Percentiles rank a stretch among this genome's conserved stretches.
Conservation (phyloP, 345 rosid species). For the Raphanus raphanistrum region DNA sequence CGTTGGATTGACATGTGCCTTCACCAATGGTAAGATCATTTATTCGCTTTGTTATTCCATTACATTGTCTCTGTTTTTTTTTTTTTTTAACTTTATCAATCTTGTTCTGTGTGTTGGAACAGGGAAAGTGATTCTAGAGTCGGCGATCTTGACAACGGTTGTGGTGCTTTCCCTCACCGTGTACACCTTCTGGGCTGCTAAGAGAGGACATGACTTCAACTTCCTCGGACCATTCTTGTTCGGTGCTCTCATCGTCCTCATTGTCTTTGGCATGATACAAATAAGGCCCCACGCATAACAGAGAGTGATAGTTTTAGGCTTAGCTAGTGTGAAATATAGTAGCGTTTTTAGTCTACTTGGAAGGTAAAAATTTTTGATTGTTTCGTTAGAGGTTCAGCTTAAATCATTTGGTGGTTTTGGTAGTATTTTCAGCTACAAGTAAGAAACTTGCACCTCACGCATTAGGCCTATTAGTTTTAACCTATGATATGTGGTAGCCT, state of each 20-base stretch:
- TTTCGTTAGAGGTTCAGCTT: no score
- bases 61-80: no score
- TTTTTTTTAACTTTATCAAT: no score
- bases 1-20: constrained; percentile 76
- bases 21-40: constrained; percentile 67
- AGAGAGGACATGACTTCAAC: no score
- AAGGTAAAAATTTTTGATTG: no score
- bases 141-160: no score
- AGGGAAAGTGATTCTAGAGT: no score
- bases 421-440: no score
- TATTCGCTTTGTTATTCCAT: no score
- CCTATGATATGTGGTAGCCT: constrained; percentile 4
- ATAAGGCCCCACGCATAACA: not conserved
- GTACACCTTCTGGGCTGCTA: no score
- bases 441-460: not conserved
- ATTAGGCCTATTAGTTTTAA: not conserved
- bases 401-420: no score
- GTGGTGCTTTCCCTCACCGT: constrained; percentile 62
- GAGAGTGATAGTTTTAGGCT: not conserved
- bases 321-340: not conserved
- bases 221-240: constrained; percentile 67
- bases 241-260: constrained; percentile 42
- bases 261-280: constrained; percentile 20
- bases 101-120: no score
- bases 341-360: not conserved